Evolutionary conservation across 208 protist species (phyloP).

Genomic region (Trypanosoma theileri): DNA sequence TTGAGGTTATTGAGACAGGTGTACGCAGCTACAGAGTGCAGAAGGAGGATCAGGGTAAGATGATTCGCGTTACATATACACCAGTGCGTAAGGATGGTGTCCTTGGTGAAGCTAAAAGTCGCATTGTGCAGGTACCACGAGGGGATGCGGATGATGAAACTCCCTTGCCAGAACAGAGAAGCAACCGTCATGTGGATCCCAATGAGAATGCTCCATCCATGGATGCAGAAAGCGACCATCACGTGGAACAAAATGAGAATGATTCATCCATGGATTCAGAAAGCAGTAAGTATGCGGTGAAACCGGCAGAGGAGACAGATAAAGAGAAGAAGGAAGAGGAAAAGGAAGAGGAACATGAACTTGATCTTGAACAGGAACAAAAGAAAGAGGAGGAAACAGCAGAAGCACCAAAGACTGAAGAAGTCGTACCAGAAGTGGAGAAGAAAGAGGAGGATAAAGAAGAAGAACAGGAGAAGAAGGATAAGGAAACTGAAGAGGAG

Average conservation of each 20-base stretch:
- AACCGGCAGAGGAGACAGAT: neutral
- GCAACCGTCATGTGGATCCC: constrained; percentile 12
- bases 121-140: constrained; percentile 41
- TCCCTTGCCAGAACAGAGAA: neutral
- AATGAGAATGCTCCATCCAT: neutral
- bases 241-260: neutral
- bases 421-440: too few relatives aligned
- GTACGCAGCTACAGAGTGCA: constrained; percentile 58
- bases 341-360: constrained; percentile 13
- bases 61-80: constrained; percentile 81
- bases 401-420: too few relatives aligned
- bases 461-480: constrained; percentile 8
- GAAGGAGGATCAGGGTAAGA: constrained; percentile 68
- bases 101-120: constrained; percentile 63
- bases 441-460: neutral
- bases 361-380: constrained; percentile 4
- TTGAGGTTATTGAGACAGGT: constrained; percentile 50
- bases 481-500: constrained; percentile 22
- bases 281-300: neutral
- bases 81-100: constrained; percentile 80
- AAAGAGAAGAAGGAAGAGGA: constrained; percentile 8
- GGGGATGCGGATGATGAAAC: constrained; percentile 17
- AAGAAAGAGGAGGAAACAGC: neutral
- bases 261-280: too few relatives aligned
- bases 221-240: too few relatives aligned